Percentiles rank a stretch among this genome's conserved stretches.
phyloP scores from a whole-genome alignment of 2,329 filamentous ascomycete genomes.

The Coleophoma cylindrospora region DNA sequence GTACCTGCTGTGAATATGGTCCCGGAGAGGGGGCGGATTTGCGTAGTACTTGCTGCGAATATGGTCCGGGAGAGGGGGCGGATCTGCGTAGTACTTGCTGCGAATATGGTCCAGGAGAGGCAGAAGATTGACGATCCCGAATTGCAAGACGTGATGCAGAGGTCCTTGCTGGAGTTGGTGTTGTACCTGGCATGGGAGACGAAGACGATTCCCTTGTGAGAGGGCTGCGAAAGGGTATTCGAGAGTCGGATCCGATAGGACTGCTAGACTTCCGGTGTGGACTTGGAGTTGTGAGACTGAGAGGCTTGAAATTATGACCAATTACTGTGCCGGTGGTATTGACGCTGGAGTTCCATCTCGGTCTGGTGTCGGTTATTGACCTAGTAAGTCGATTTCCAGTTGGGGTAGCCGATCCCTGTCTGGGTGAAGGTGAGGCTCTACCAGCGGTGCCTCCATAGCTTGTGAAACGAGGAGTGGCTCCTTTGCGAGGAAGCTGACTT shows the following conservation, averaged over 20 bases:
- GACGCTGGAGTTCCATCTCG: conserved; percentile 67
- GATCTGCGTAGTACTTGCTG: too few relatives aligned
- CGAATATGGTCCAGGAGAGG: conserved; percentile 42
- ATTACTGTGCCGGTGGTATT: conserved; percentile 59
- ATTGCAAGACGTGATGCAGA: conserved; percentile 37
- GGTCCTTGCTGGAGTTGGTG: conserved; percentile 17
- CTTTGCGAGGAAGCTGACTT: conserved; percentile 31
- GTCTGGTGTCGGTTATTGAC: conserved; percentile 49
- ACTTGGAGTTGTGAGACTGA: conserved; percentile 42
- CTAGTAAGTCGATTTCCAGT: conserved; percentile 38
- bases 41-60: conserved; percentile 18
- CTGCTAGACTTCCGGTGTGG: conserved; percentile 19
- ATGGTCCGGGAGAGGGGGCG: conserved; percentile 38
- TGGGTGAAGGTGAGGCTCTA: conserved; percentile 31
- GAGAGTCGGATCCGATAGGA: conserved; percentile 16
- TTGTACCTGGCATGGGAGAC: conserved; percentile 20
- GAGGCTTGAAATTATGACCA: conserved; percentile 64
- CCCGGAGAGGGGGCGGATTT: conserved; percentile 33
- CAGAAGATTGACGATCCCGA: conserved; percentile 46
- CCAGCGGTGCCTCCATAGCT: conserved; percentile 34
- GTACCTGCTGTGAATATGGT: conserved; percentile 39
- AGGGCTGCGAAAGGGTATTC: conserved; percentile 25
- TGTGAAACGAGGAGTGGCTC: conserved; percentile 26
- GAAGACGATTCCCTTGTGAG: conserved; percentile 20
- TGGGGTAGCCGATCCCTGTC: conserved; percentile 44